Conservation (phyloP, 2,329 filamentous ascomycete species). For the Ophiostoma angusticollis region DNA sequence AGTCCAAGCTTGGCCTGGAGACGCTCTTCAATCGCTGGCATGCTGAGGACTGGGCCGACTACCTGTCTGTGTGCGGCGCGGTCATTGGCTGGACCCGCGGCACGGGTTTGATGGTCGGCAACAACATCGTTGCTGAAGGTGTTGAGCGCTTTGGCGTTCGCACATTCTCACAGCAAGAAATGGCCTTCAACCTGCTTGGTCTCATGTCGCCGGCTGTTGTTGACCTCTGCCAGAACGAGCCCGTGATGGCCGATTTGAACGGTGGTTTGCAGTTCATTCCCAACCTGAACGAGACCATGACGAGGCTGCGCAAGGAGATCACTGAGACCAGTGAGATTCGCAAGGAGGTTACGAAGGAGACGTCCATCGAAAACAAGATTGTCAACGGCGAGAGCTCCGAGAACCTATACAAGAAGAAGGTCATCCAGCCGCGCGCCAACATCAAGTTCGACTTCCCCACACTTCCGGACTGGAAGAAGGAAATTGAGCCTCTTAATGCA, state of each 20-base stretch:
- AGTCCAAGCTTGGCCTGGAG: constrained; percentile 94
- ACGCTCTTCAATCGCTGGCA: constrained; percentile 98
- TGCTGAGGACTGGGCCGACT: constrained; percentile 93
- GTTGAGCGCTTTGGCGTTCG: constrained; percentile 94
- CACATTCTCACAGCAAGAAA: constrained; percentile 97
- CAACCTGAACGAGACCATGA: constrained; percentile 90
- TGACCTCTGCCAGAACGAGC: constrained; percentile 88
- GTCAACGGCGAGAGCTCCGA: constrained; percentile 91
- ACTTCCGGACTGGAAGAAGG: constrained; percentile 81
- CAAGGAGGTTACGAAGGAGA: constrained; percentile 89
- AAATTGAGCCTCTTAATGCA: constrained; percentile 77
- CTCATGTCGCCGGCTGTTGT: constrained; percentile 91
- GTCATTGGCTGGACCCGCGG: constrained; percentile 99
- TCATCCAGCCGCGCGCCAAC: constrained; percentile 86
- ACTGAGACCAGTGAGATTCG: constrained; percentile 92
- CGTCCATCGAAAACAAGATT: constrained; percentile 89
- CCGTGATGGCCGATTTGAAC: constrained; percentile 94
- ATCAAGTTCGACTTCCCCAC: constrained; percentile 94
- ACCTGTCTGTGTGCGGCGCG: constrained; percentile 94
- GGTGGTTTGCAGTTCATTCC: constrained; percentile 96
- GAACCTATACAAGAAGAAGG: constrained; percentile 86
- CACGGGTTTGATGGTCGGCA: constrained; percentile 57
- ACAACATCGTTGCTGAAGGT: constrained; percentile 82
- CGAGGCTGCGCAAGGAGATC: constrained; percentile 81
- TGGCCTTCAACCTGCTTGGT: constrained; percentile 96